Evolutionary conservation across 164 flowering plant genomes (phyloP).

Genomic region (Magnolia sinica): DNA sequence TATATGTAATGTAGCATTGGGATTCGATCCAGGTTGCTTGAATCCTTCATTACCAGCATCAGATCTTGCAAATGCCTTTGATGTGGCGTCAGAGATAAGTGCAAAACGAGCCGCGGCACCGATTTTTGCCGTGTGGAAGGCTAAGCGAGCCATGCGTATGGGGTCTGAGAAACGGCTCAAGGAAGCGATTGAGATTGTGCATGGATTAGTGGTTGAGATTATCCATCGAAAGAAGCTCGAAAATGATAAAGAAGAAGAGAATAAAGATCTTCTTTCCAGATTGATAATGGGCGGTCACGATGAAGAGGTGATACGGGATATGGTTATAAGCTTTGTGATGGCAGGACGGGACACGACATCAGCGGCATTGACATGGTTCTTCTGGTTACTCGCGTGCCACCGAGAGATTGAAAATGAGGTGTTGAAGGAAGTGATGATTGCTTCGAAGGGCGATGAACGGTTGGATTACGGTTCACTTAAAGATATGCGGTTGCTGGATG

Average conservation of each 20-base stretch:
- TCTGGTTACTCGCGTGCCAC: slow-evolving; percentile 24
- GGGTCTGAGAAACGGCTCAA: slow-evolving; percentile 58
- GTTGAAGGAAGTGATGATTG: slow-evolving; percentile 18
- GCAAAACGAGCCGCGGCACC: slow-evolving; percentile 55
- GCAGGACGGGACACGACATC: slow-evolving; percentile 85
- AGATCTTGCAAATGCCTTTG: slow-evolving; percentile 48
- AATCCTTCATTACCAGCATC: slow-evolving; percentile 31
- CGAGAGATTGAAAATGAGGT: slow-evolving; percentile 22
- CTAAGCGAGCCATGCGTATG: slow-evolving; percentile 37
- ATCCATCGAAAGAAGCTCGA: slow-evolving; percentile 28
- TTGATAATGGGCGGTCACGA: slow-evolving; percentile 42
- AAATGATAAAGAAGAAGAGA: not conserved
- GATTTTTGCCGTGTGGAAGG: slow-evolving; percentile 48
- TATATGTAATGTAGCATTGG: slow-evolving; percentile 55
- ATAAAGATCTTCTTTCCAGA: slow-evolving; percentile 45
- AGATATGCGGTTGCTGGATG: slow-evolving; percentile 47
- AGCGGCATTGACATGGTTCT: slow-evolving; percentile 79
- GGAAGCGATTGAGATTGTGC: slow-evolving; percentile 36
- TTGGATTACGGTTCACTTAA: slow-evolving; percentile 38
- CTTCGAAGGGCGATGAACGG: not conserved
- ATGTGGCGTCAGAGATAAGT: slow-evolving; percentile 48
- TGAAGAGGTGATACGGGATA: slow-evolving; percentile 53
- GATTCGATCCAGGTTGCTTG: slow-evolving; percentile 49
- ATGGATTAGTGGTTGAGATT: slow-evolving; percentile 33
- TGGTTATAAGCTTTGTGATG: slow-evolving; percentile 69